phyloP scores from a whole-genome alignment of 352 stramenopile genomes.

The Pythium grandisporangium region DNA sequence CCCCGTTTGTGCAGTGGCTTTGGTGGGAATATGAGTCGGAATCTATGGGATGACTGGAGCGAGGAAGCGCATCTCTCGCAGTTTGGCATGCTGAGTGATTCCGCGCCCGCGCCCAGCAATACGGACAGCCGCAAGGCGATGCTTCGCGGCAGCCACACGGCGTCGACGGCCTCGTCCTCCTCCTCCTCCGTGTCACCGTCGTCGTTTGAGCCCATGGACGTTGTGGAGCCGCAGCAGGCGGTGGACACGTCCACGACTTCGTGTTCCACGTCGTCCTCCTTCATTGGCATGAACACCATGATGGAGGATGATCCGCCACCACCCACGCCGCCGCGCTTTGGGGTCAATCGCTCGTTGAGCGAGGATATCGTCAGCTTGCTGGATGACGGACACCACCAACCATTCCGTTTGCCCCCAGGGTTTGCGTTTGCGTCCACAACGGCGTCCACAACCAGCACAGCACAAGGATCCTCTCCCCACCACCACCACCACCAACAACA shows the following conservation, averaged over 20 bases:
- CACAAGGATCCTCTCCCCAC: too few relatives aligned
- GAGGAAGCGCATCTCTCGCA: constrained; percentile 62
- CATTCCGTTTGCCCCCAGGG: too few relatives aligned
- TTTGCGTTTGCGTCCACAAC: constrained; percentile 1
- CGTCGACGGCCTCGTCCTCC: neutral
- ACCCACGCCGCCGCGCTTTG: constrained; percentile 16
- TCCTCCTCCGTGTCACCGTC: too few relatives aligned
- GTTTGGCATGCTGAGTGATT: constrained; percentile 52
- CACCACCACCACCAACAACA: constrained; percentile 1
- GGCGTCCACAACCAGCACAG: constrained; percentile 1
- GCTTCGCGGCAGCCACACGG: neutral
- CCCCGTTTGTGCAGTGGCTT: constrained; percentile 37
- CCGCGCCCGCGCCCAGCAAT: neutral
- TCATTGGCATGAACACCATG: neutral
- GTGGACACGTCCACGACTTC: neutral
- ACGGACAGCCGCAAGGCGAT: neutral
- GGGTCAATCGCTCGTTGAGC: constrained; percentile 50
- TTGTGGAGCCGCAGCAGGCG: neutral
- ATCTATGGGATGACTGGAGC: constrained; percentile 86
- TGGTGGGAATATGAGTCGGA: constrained; percentile 73
- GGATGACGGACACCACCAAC: constrained; percentile 25
- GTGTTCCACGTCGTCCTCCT: neutral
- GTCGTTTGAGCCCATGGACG: neutral
- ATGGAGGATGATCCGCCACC: neutral
- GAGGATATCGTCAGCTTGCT: constrained; percentile 76